Evolutionary conservation across 1,284 basidiomycete genomes (phyloP).

Genomic region (Cryptococcus jaspeensis): DNA sequence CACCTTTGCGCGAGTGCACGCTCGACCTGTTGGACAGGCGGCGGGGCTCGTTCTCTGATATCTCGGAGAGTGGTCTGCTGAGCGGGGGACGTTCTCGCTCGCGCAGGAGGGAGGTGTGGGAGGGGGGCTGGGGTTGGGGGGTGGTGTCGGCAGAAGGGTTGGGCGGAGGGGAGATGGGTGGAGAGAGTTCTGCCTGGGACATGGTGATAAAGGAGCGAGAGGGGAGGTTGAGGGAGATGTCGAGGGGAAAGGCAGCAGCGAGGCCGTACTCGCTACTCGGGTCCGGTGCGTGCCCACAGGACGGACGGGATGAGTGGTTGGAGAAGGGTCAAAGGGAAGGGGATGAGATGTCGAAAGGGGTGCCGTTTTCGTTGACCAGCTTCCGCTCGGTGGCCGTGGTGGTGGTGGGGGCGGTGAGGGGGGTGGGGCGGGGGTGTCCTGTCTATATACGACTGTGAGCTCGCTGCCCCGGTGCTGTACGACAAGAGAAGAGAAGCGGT

Average conservation of each 20-base stretch:
- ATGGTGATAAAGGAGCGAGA: not conserved
- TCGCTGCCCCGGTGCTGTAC: no score
- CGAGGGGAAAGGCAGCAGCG: not conserved
- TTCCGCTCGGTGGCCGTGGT: no score
- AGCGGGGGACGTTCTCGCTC: conserved; percentile 4
- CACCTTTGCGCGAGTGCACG: conserved; percentile 12
- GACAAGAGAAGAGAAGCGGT: no score
- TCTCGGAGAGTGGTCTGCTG: conserved; percentile 33
- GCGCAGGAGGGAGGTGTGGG: not conserved
- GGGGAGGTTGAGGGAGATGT: not conserved
- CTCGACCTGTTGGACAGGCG: conserved; percentile 22
- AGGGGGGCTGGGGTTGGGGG: not conserved
- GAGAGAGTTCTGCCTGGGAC: not conserved
- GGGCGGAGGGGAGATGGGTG: no score
- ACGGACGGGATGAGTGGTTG: not conserved
- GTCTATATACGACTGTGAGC: no score
- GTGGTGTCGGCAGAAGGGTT: no score
- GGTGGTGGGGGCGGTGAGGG: no score
- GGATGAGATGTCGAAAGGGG: not conserved
- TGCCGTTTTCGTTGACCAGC: not conserved
- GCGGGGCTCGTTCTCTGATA: conserved; percentile 28
- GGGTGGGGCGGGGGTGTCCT: no score
- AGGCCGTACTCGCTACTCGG: no score
- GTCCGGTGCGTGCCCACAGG: no score
- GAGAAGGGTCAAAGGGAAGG: conserved; percentile 1